These are phyloP conservation scores for Hyphopichia homilentoma DNA, from an alignment of 805 yeast genomes.

Conservation along the genomic window DNA sequence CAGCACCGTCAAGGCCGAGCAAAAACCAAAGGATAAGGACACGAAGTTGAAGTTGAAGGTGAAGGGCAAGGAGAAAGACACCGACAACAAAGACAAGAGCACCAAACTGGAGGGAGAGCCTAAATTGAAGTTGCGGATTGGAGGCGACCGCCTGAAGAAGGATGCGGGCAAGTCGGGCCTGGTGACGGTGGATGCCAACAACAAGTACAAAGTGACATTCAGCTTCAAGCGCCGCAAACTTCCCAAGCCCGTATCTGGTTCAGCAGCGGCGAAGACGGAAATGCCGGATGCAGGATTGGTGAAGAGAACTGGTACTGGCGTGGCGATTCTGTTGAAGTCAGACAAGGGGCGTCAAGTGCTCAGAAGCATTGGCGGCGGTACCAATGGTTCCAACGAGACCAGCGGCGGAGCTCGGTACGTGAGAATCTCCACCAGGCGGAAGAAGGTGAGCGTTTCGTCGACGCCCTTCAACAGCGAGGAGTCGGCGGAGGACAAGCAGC, in stretches of 20 bases:
- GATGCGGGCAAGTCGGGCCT: not conserved
- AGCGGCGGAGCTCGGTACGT: slow-evolving; percentile 34
- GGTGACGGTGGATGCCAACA: slow-evolving; percentile 5
- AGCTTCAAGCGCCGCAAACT: slow-evolving; percentile 4
- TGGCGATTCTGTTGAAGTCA: no score
- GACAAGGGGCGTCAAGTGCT: no score
- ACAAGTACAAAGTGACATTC: slow-evolving; percentile 5
- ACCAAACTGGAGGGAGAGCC: slow-evolving; percentile 1
- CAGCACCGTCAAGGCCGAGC: slow-evolving; percentile 18
- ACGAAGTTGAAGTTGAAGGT: not conserved
- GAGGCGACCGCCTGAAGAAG: no score
- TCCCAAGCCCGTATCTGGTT: not conserved
- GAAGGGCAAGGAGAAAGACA: not conserved
- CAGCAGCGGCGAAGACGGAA: no score
- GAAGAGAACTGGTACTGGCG: no score
- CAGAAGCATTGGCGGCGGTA: no score
- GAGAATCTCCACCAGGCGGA: slow-evolving; percentile 32
- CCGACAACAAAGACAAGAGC: not conserved
- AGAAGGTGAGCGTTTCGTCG: slow-evolving; percentile 37
- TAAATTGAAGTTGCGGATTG: slow-evolving; percentile 12
- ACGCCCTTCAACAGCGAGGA: slow-evolving; percentile 27
- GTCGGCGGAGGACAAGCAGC: not conserved
- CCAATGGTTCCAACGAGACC: not conserved
- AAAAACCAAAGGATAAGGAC: slow-evolving; percentile 2
- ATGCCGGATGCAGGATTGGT: no score